These are phyloP conservation scores for Gossypium gossypioides DNA, from an alignment of 441 rosid species.

Conservation along the genomic window DNA sequence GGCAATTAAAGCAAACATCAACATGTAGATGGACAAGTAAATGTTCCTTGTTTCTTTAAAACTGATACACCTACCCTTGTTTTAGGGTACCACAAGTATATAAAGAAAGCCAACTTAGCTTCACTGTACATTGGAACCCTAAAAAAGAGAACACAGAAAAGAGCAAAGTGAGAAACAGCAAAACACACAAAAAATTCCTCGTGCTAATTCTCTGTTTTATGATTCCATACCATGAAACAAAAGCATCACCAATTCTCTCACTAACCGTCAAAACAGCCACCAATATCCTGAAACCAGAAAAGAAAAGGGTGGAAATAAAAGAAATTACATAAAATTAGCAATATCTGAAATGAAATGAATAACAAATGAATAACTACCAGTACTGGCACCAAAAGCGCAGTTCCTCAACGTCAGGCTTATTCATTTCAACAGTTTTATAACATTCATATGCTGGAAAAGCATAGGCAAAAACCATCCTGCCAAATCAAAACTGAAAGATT, in stretches of 20 bases:
- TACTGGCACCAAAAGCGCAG: constrained; percentile 99
- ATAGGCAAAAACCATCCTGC: constrained; percentile 82
- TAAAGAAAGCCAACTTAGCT: constrained; percentile 63
- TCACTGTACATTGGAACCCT: constrained; percentile 85
- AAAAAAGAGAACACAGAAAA: constrained; percentile 11
- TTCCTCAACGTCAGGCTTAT: constrained; percentile 85
- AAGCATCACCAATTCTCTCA: constrained; percentile 74
- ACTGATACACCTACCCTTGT: constrained; percentile 40
- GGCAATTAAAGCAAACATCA: constrained; percentile 3
- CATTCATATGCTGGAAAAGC: constrained; percentile 98
- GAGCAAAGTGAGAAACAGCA: constrained; percentile 6
- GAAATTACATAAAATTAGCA: background rate
- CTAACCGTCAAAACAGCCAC: constrained; percentile 66
- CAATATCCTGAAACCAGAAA: constrained; percentile 74
- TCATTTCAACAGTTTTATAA: constrained; percentile 80
- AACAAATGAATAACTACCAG: constrained; percentile 41
- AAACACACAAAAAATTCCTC: background rate
- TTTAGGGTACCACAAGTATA: constrained; percentile 71
- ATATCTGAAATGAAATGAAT: background rate
- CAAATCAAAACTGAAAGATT: constrained; percentile 5
- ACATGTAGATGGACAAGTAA: background rate
- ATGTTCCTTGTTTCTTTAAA: background rate
- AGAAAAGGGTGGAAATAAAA: constrained; percentile 7
- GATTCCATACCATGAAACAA: constrained; percentile 52
- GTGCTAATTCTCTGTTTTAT: background rate